phyloP scores from a whole-genome alignment of 2,329 filamentous ascomycete species.

The Teratosphaeria epicoccoides region DNA sequence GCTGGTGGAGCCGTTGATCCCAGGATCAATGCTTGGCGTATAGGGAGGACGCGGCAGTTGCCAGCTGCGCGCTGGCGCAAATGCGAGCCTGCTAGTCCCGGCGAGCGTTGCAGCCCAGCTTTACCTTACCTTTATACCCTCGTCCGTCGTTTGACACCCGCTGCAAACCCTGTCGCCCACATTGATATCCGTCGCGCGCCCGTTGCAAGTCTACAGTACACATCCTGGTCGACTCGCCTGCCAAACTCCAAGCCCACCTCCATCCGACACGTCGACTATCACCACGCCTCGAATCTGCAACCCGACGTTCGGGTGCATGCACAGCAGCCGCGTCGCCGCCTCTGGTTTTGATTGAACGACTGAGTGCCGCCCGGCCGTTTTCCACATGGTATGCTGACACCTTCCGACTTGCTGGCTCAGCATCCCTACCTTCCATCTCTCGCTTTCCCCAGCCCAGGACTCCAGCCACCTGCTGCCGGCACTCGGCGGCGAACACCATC shows the following conservation, averaged over 20 bases:
- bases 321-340: not conserved
- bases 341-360: not conserved
- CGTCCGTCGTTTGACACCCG: conserved; percentile 2
- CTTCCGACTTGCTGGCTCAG: conserved; percentile 3
- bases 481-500: not conserved
- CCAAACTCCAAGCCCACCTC: not conserved
- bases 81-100: not conserved
- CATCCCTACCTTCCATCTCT: not conserved
- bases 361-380: not conserved
- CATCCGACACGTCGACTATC: not conserved
- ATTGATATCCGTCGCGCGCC: conserved; percentile 3
- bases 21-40: not conserved
- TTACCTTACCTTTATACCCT: conserved; percentile 4
- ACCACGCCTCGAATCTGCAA: not conserved
- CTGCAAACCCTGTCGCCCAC: conserved; percentile 4
- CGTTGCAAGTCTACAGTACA: conserved; percentile 1
- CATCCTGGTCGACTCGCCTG: conserved; percentile 1
- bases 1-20: not conserved
- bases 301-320: not conserved
- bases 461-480: conserved; percentile 1
- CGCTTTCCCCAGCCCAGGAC: not conserved
- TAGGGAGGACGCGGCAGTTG: not conserved
- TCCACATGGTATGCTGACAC: conserved; percentile 1
- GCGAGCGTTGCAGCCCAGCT: not conserved
- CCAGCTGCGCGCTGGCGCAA: not conserved